These are phyloP conservation scores for Thermomyces lanuginosus DNA, from an alignment of 2,329 filamentous ascomycete species.

Conservation along the genomic window DNA sequence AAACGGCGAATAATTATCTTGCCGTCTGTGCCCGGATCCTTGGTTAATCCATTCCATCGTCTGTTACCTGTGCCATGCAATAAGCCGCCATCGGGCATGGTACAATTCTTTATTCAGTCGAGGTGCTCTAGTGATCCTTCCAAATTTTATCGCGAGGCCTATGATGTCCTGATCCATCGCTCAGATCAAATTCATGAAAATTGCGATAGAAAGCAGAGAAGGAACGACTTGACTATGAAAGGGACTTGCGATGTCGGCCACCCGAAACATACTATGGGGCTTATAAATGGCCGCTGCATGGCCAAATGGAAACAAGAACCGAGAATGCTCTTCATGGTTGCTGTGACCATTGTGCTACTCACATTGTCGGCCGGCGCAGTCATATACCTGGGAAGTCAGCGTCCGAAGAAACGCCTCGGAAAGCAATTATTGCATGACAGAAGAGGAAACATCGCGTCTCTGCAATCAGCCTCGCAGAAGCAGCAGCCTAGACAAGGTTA, in stretches of 20 bases:
- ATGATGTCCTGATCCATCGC: too few relatives aligned
- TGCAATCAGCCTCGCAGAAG: conserved; percentile 3
- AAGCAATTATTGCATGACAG: not conserved
- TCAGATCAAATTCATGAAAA: too few relatives aligned
- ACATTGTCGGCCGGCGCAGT: conserved; percentile 5
- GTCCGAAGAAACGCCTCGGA: conserved; percentile 3
- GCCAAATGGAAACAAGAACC: conserved; percentile 6
- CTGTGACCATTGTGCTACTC: conserved; percentile 5
- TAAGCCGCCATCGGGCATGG: too few relatives aligned
- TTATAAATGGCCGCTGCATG: conserved; percentile 7
- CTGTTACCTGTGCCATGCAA: too few relatives aligned
- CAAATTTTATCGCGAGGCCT: too few relatives aligned
- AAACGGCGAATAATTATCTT: too few relatives aligned
- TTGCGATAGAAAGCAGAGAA: too few relatives aligned
- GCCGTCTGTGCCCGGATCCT: too few relatives aligned
- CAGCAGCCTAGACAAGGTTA: not conserved
- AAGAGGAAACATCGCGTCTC: conserved; percentile 1
- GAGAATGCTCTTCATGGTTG: conserved; percentile 8
- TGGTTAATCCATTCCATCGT: too few relatives aligned
- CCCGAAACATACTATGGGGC: conserved; percentile 5
- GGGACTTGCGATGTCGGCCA: conserved; percentile 9
- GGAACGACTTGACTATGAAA: too few relatives aligned
- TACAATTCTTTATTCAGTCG: too few relatives aligned
- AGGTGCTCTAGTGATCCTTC: too few relatives aligned
- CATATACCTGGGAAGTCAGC: conserved; percentile 6